Evolutionary conservation across 2,329 filamentous ascomycete genomes (phyloP).

Genomic region (Zasmidium angulare): DNA sequence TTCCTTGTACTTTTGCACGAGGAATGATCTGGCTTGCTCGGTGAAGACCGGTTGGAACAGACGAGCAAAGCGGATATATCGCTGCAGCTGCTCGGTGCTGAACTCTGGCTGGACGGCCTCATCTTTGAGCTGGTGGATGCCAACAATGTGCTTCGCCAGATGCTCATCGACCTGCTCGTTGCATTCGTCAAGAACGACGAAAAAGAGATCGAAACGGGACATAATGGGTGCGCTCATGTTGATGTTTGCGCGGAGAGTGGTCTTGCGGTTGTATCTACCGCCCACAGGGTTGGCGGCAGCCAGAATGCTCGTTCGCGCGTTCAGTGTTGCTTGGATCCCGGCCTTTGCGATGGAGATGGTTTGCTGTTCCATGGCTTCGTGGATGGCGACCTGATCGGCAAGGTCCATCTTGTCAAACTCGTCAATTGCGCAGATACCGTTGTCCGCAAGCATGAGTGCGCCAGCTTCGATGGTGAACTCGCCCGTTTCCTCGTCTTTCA

Average conservation of each 20-base stretch:
- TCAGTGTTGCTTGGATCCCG: constrained; percentile 95
- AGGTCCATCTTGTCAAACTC: constrained; percentile 99
- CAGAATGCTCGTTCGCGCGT: constrained; percentile 91
- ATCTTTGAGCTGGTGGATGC: constrained; percentile 88
- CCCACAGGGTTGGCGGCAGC: constrained; percentile 95
- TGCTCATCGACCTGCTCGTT: constrained; percentile 89
- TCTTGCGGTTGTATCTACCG: constrained; percentile 95
- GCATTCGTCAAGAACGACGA: constrained; percentile 94
- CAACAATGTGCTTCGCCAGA: constrained; percentile 90
- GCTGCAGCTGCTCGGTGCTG: constrained; percentile 91
- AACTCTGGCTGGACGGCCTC: constrained; percentile 90
- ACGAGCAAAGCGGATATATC: constrained; percentile 93
- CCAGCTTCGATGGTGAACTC: constrained; percentile 99
- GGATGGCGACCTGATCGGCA: constrained; percentile 93
- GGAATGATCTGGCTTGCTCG: constrained; percentile 76
- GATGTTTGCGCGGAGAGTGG: constrained; percentile 88
- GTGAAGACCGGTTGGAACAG: constrained; percentile 95
- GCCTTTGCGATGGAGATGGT: constrained; percentile 99
- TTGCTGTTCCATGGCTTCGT: constrained; percentile 99
- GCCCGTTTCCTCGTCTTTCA: constrained; percentile 97
- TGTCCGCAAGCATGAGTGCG: constrained; percentile 94
- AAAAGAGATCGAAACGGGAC: constrained; percentile 98
- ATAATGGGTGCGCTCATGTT: constrained; percentile 99
- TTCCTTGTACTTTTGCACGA: constrained; percentile 95
- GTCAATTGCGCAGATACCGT: constrained; percentile 96